Evolutionary conservation across 208 protist species (phyloP).

Genomic region (Wallacemonas sp.): DNA sequence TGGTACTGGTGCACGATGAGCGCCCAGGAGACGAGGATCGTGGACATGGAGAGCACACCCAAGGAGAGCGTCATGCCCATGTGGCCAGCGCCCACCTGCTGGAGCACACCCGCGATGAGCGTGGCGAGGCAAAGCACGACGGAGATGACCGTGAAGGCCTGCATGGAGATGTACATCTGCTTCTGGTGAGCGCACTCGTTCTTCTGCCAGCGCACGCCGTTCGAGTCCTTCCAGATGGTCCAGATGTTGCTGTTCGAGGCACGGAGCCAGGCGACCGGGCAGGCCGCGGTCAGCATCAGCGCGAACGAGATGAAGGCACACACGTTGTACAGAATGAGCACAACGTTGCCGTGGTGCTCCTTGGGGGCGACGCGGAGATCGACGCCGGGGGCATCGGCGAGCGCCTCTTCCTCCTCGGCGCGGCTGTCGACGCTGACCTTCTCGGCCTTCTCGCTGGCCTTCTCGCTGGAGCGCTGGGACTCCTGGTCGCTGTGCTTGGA

Average conservation of each 20-base stretch:
- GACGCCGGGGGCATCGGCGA: constrained; percentile 18
- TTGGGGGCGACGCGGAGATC: constrained; percentile 34
- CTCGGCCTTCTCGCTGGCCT: constrained; percentile 9
- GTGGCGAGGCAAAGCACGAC: constrained; percentile 28
- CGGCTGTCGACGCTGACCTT: constrained; percentile 4
- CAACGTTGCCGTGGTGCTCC: constrained; percentile 29
- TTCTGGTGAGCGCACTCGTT: constrained; percentile 39
- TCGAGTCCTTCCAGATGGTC: constrained; percentile 43
- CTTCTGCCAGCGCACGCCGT: constrained; percentile 29
- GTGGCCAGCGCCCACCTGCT: constrained; percentile 37
- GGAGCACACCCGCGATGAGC: constrained; percentile 37
- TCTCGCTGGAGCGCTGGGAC: constrained; percentile 12
- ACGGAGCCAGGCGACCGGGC: constrained; percentile 43
- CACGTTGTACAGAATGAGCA: constrained; percentile 34
- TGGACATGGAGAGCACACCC: constrained; percentile 23
- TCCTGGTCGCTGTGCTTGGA: background rate
- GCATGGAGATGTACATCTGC: constrained; percentile 49
- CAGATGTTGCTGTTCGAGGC: constrained; percentile 42
- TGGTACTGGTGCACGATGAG: constrained; percentile 52
- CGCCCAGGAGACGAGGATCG: constrained; percentile 38
- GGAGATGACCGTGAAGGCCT: constrained; percentile 43
- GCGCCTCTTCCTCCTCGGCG: constrained; percentile 15
- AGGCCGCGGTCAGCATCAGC: constrained; percentile 43
- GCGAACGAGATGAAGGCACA: constrained; percentile 42
- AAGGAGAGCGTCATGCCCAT: constrained; percentile 40